Evolutionary conservation across 2,329 filamentous ascomycete genomes (phyloP), one percentile per base, ranked within the genome.

Genomic region (Sarocladium strictum): DNA sequence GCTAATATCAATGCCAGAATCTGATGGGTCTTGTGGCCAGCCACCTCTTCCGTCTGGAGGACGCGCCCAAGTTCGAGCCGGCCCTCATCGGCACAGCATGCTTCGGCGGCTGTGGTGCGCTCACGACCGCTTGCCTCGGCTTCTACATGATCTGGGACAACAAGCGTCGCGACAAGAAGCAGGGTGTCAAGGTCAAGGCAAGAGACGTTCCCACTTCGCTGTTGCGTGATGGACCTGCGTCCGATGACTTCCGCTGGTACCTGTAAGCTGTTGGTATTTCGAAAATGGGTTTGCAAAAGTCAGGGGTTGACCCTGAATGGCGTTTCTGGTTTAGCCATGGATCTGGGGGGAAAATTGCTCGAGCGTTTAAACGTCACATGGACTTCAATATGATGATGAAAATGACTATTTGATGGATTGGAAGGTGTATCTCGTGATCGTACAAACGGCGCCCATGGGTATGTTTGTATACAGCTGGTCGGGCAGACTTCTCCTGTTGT

Each of bases 11-110:
- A 12, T 32, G 6, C 10, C 29, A 51, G 47, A 61, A 58, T 53
- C 23, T 58, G 27, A 58, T 58, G 85, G 86, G 86, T 7, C 72
- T 89, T 1, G 84, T 89, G 0, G 77, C 75, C 9, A 81, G 77
- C 55, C 88, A 89, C 61, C 86, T 90, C 58, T 90, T 89, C 70
- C 76, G 78, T 2, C 72, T 77, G 32, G 69, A 81, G 58, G 83
- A 87, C 61, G 80, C 79, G 10, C 86, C 86, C 0, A 81, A 85
- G 60, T 89, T 89, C 61, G 76, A 82, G 56, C 84, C 72, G 1
- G 86, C 86, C 0, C 66, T 89, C 40, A 78, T 82, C 32, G 88
- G 84, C 0, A 86, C 81, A 1, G 84, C 83, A 1, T 75, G 75
- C 0, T 87, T 87, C 68, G 86, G 86, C 0, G 85, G 77, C 0